A percentile compares a stretch with the other conserved stretches of the same genome.
phyloP scores from a whole-genome alignment of 495 filamentous ascomycete genomes.

The Chlorociboria aeruginascens region DNA sequence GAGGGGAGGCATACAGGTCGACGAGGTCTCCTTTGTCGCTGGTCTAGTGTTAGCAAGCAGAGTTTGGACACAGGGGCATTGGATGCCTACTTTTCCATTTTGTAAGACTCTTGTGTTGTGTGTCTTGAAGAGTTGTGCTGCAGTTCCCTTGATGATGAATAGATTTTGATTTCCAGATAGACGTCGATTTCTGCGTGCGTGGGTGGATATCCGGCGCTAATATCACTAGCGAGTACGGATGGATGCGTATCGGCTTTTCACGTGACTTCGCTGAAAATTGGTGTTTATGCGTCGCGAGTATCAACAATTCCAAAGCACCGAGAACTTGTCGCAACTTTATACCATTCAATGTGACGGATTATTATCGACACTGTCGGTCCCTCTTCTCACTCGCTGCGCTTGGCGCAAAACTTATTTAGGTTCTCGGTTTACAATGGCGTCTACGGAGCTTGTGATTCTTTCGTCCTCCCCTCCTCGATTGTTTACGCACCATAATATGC shows the following conservation, averaged over 20 bases:
- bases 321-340: background rate
- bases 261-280: conserved; percentile 6
- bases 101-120: background rate
- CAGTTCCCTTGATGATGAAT: conserved; percentile 7
- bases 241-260: background rate
- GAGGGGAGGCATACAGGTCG: conserved; percentile 65
- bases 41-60: too few species aligned
- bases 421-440: conserved; percentile 23
- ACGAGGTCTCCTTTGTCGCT: conserved; percentile 93
- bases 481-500: conserved; percentile 20
- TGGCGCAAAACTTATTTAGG: conserved; percentile 23
- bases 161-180: conserved; percentile 8
- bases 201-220: conserved; percentile 10
- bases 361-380: conserved; percentile 19
- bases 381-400: conserved; percentile 23
- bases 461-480: conserved; percentile 24
- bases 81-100: too few species aligned
- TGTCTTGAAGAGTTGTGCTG: conserved; percentile 8
- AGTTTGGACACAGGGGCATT: too few species aligned
- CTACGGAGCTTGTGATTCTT: conserved; percentile 21
- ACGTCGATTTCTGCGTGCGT: conserved; percentile 3
- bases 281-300: background rate
- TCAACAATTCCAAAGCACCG: background rate
- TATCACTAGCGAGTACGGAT: background rate
- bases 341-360: background rate